phyloP scores from a whole-genome alignment of 1,284 basidiomycete genomes.

The Boletellus deceptivus region DNA sequence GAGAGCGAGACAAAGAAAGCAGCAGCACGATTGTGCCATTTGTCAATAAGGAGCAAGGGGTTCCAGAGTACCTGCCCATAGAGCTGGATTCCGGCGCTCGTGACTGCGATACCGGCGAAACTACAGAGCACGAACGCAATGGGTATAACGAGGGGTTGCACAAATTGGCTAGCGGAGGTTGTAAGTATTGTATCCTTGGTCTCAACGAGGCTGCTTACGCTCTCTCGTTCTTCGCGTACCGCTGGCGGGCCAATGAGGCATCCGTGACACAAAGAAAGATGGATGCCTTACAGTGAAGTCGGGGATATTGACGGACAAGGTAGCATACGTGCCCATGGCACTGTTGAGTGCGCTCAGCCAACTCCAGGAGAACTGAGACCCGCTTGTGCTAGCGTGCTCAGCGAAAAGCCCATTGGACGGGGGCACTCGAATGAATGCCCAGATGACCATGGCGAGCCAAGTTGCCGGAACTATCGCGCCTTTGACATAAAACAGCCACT shows the following conservation, averaged over 20 bases:
- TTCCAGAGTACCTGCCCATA: constrained; percentile 55
- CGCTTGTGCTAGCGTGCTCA: constrained; percentile 38
- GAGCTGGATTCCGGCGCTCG: constrained; percentile 46
- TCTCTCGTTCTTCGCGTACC: constrained; percentile 29
- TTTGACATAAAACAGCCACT: constrained; percentile 62
- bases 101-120: constrained; percentile 59
- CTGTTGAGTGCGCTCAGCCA: constrained; percentile 57
- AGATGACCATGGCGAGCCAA: constrained; percentile 59
- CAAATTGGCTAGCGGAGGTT: constrained; percentile 41
- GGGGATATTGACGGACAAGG: constrained; percentile 55
- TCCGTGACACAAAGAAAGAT: background rate
- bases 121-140: constrained; percentile 53
- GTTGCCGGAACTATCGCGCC: constrained; percentile 53
- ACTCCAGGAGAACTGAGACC: constrained; percentile 48
- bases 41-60: constrained; percentile 47
- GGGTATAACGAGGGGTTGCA: constrained; percentile 59
- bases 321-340: constrained; percentile 51
- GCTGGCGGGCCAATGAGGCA: constrained; percentile 13
- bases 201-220: constrained; percentile 15
- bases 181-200: background rate
- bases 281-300: constrained; percentile 47
- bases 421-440: constrained; percentile 57
- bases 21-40: constrained; percentile 64
- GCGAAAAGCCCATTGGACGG: constrained; percentile 43
- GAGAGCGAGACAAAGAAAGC: constrained; percentile 63